Conservation (phyloP, 2,329 filamentous ascomycete species). For the Diplodia intermedia region DNA sequence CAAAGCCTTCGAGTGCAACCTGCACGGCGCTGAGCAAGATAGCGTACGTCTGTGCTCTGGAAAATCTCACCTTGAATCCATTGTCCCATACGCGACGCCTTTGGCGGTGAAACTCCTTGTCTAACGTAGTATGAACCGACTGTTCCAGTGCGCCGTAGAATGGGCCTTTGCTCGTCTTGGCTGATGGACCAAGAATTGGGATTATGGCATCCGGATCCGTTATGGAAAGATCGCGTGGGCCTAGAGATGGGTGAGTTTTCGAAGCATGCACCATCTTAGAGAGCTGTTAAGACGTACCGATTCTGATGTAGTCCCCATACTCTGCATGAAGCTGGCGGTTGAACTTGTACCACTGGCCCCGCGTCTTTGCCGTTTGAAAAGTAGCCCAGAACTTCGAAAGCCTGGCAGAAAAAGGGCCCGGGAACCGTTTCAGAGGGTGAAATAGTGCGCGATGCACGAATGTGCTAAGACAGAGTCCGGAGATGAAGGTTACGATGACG, state of each 20-base stretch:
- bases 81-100: constrained; percentile 25
- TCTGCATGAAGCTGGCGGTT: constrained; percentile 6
- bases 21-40: neutral
- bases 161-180: constrained; percentile 22
- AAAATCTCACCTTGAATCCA: constrained; percentile 33
- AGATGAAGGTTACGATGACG: neutral
- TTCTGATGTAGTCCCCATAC: constrained; percentile 32
- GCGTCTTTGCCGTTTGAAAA: neutral
- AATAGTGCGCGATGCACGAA: constrained; percentile 25
- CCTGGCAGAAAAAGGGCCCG: constrained; percentile 16
- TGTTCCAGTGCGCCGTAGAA: constrained; percentile 26
- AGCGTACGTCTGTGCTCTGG: too few relatives aligned
- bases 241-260: constrained; percentile 27
- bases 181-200: constrained; percentile 4
- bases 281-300: constrained; percentile 1
- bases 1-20: constrained; percentile 38
- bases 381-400: constrained; percentile 30
- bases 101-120: constrained; percentile 20
- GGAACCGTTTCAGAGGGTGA: constrained; percentile 26
- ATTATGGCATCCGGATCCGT: constrained; percentile 39
- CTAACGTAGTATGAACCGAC: constrained; percentile 16
- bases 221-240: constrained; percentile 40
- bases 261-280: neutral
- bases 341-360: constrained; percentile 10
- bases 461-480: constrained; percentile 8